Evolutionary conservation across 208 protist genomes (phyloP), one percentile per base, ranked within the genome.

Genomic region (Leishmania gerbilli): DNA sequence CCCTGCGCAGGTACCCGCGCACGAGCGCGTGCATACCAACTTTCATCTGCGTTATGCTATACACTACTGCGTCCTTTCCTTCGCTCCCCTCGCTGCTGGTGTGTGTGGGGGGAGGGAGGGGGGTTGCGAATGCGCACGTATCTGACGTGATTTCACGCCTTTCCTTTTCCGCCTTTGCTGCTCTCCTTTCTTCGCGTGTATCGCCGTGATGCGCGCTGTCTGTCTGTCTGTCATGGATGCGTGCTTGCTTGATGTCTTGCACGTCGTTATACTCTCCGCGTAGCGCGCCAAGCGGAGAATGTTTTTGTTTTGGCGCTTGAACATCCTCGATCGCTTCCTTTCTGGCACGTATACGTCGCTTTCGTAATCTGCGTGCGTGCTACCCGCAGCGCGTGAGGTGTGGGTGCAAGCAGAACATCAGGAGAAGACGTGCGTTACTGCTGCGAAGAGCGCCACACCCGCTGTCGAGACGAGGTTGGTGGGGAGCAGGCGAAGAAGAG

Each of bases 201-300:
- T 40, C 31, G 8, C n/a, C 9, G 58, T 40, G 11, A 68, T 34
- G 31, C 62, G 62, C 15, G 31, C 62, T 31, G 27, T 40, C 31
- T 42, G 13, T 68, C 62, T 68, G 13, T 68, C 31, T 68, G 62
- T 21, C 31, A 68, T 68, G 19, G 13, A 8, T 67, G 40, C 45
- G 67, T 53, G 58, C 58, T 85, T 55, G 42, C 45, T 55, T 34
- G 53, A 74, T 47, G 13, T 76, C 55, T 4, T 80, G 8, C 74
- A 65, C 55, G 27, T 34, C 71, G 21, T 45, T 87, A 31, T 8
- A 17, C 31, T 27, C 31, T 68, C 31, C 15, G 27, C 15, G 31
- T 68, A 68, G 62, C 31, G 4, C 15, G 17, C 31, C 31, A 15
- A 34, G 15, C 3, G 31, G 31, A 68, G 13, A 68, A 17, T 68